Evolutionary conservation across 2,329 filamentous ascomycete species (phyloP).

Genomic region (Bisporella sp.): DNA sequence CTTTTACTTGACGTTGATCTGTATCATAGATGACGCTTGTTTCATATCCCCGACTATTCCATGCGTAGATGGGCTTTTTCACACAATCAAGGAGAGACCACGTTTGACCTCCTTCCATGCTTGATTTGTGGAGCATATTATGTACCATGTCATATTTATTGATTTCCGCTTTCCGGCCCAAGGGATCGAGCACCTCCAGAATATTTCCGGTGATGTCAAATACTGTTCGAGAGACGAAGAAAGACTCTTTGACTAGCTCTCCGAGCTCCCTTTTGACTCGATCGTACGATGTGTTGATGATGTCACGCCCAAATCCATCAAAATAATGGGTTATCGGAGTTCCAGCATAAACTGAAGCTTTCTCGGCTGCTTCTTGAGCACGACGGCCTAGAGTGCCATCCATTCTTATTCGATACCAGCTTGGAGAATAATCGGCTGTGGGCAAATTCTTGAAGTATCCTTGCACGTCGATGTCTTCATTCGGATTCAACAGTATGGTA

Average conservation of each 20-base stretch:
- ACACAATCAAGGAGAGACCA: neutral
- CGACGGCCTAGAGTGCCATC: neutral
- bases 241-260: neutral
- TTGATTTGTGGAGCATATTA: neutral
- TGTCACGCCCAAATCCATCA: neutral
- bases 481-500: neutral
- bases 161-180: neutral
- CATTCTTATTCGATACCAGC: constrained; percentile 1
- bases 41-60: neutral
- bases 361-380: neutral
- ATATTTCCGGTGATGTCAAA: neutral
- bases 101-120: neutral
- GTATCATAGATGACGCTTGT: neutral
- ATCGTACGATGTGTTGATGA: neutral
- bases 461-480: neutral
- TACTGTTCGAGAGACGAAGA: too few species aligned
- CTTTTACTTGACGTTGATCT: neutral
- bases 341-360: neutral
- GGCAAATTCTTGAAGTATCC: neutral
- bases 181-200: neutral
- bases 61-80: neutral
- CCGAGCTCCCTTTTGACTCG: neutral
- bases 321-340: neutral
- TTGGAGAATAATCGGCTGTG: neutral
- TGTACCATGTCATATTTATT: neutral